phyloP scores from a whole-genome alignment of 169 alveolate genomes.

The Eimeria sp. region DNA sequence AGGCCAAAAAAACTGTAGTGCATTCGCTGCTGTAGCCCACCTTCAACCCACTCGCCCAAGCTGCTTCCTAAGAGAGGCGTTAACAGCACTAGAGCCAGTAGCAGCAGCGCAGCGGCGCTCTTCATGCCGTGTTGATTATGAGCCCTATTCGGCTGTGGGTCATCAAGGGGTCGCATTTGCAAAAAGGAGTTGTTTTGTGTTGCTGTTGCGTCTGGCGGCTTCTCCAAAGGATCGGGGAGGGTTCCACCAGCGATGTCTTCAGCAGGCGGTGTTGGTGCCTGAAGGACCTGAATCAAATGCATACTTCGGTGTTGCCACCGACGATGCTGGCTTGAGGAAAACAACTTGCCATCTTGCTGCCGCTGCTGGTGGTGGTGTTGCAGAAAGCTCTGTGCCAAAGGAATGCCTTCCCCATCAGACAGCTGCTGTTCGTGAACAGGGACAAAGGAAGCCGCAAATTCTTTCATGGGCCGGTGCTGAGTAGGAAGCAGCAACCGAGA shows the following conservation, averaged over 20 bases:
- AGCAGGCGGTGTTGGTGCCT: background rate
- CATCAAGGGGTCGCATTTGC: background rate
- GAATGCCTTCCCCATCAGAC: background rate
- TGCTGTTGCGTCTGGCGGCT: background rate
- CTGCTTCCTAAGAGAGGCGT: slow-evolving; percentile 45
- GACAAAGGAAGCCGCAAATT: slow-evolving; percentile 7
- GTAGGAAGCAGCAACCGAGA: slow-evolving; percentile 8
- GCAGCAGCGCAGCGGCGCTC: slow-evolving; percentile 67
- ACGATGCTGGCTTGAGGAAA: background rate
- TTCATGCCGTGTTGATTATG: slow-evolving; percentile 23
- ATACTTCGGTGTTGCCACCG: background rate
- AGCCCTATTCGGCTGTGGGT: background rate
- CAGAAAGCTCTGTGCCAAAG: background rate
- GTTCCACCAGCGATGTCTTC: background rate
- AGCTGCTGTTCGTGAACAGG: background rate
- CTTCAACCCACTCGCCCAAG: slow-evolving; percentile 69
- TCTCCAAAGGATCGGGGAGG: too few species aligned
- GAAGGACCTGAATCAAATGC: background rate
- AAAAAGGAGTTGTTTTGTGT: slow-evolving; percentile 5
- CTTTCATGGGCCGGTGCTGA: background rate
- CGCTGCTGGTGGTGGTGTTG: slow-evolving; percentile 44
- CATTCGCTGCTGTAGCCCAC: slow-evolving; percentile 27
- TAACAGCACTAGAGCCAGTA: slow-evolving; percentile 48
- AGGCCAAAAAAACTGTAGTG: background rate
- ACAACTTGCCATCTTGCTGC: background rate